These are phyloP conservation scores for Ogataea neopini DNA, from an alignment of 805 yeast genomes.

Conservation along the genomic window DNA sequence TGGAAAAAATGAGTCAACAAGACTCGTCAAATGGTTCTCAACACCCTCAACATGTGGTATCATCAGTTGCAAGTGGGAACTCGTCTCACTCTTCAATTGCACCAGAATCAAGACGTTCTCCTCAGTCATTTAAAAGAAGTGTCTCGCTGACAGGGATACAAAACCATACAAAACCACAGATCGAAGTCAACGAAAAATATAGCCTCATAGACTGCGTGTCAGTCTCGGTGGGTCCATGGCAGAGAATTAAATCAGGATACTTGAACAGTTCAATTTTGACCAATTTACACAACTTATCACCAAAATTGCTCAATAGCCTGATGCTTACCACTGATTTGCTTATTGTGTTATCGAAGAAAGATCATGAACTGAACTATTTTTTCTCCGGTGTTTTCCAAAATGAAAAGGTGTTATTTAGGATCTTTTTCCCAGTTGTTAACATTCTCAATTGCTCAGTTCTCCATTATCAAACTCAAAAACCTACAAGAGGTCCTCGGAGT, in stretches of 20 bases:
- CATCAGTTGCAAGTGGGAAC: no score
- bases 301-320: slow-evolving; percentile 58
- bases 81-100: neutral
- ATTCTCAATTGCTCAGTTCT: slow-evolving; percentile 58
- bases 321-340: slow-evolving; percentile 72
- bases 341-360: slow-evolving; percentile 68
- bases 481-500: slow-evolving; percentile 22
- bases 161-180: slow-evolving; percentile 39
- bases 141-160: slow-evolving; percentile 23
- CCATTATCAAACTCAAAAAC: slow-evolving; percentile 40
- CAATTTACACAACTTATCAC: slow-evolving; percentile 62
- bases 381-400: slow-evolving; percentile 71
- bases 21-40: slow-evolving; percentile 6
- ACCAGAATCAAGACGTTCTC: neutral
- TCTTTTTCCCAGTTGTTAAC: slow-evolving; percentile 67
- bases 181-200: slow-evolving; percentile 63
- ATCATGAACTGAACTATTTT: slow-evolving; percentile 74
- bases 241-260: slow-evolving; percentile 68
- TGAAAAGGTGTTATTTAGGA: slow-evolving; percentile 67
- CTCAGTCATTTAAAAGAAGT: slow-evolving; percentile 16
- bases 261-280: slow-evolving; percentile 42
- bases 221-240: slow-evolving; percentile 79
- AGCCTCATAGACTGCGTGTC: slow-evolving; percentile 65
- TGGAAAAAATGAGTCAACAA: slow-evolving; percentile 47
- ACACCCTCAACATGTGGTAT: no score